These are phyloP conservation scores for Metarhizium anisopliae DNA, from an alignment of 2,329 filamentous ascomycete species.

Conservation along the genomic window DNA sequence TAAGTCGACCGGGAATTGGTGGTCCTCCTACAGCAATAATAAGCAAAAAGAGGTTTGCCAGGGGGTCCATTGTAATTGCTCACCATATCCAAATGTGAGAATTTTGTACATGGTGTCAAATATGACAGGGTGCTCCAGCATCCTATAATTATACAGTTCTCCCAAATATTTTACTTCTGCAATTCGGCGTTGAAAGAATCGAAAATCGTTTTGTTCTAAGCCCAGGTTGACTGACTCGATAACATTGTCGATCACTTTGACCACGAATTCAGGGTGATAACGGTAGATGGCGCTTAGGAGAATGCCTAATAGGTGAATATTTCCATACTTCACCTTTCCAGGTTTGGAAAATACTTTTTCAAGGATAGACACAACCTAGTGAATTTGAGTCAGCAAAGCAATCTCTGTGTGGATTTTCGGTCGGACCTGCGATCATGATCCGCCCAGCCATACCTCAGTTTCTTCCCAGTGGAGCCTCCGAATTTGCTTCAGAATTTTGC, in stretches of 20 bases:
- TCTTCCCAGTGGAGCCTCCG: slow-evolving; percentile 98
- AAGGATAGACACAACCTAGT: slow-evolving; percentile 60
- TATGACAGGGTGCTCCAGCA: slow-evolving; percentile 90
- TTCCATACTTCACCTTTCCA: slow-evolving; percentile 94
- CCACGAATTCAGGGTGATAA: slow-evolving; percentile 85
- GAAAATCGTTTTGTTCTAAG: slow-evolving; percentile 93
- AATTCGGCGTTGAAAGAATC: slow-evolving; percentile 89
- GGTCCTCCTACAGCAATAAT: slow-evolving; percentile 50
- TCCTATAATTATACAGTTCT: slow-evolving; percentile 94
- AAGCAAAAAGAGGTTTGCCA: neutral
- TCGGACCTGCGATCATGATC: neutral
- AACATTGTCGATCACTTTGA: slow-evolving; percentile 84
- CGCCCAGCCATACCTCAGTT: slow-evolving; percentile 50
- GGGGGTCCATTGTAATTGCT: slow-evolving; percentile 14
- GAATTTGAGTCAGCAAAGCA: slow-evolving; percentile 2
- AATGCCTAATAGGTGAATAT: slow-evolving; percentile 87
- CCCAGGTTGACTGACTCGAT: slow-evolving; percentile 82
- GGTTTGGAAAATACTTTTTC: slow-evolving; percentile 94
- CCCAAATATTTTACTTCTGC: slow-evolving; percentile 94
- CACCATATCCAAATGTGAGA: slow-evolving; percentile 80
- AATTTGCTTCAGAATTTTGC: slow-evolving; percentile 88
- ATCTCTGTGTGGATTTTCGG: neutral
- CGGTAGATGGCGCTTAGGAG: slow-evolving; percentile 81
- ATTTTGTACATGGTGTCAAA: slow-evolving; percentile 95
- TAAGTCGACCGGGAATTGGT: slow-evolving; percentile 68